Conservation (phyloP, 1,284 basidiomycete genomes). For the Golubevia pallescens region DNA sequence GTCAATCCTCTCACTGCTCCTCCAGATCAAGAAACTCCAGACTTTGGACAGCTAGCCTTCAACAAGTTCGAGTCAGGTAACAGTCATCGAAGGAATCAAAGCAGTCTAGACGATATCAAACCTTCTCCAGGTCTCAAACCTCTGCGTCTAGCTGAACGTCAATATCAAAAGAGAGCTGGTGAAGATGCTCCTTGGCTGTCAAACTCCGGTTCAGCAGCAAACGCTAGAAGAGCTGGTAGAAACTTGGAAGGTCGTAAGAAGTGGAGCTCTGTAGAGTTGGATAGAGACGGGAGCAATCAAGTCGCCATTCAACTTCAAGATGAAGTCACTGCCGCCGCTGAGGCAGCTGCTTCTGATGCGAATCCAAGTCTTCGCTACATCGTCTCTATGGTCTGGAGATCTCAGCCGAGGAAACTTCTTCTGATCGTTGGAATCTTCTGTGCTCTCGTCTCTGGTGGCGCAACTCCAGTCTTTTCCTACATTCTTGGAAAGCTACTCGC, state of each 20-base stretch:
- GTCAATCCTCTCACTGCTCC: not conserved
- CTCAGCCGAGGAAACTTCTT: conserved; percentile 10
- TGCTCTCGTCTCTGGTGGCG: conserved; percentile 73
- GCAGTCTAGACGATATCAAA: not conserved
- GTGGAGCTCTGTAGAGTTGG: not conserved
- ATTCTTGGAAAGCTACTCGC: conserved; percentile 82
- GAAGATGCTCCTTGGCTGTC: conserved; percentile 8
- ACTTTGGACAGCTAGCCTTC: not conserved
- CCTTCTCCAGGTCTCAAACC: not conserved
- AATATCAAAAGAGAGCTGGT: conserved; percentile 1
- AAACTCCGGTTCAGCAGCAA: not conserved
- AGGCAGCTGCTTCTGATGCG: not conserved
- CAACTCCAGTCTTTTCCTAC: conserved; percentile 90
- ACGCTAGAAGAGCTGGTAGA: not conserved
- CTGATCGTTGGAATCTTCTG: conserved; percentile 6
- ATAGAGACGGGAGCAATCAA: not conserved
- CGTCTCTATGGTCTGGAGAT: conserved; percentile 5
- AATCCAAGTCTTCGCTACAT: conserved; percentile 1
- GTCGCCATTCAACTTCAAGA: not conserved
- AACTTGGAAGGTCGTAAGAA: conserved; percentile 1
- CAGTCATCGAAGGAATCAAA: not conserved
- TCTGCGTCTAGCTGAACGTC: conserved; percentile 8
- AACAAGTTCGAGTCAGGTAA: not conserved
- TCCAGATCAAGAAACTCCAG: not conserved
- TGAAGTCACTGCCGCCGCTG: not conserved